A percentile compares a stretch with the other conserved stretches of the same genome.
phyloP scores from a whole-genome alignment of 2,329 filamentous ascomycete species.

The Monosporascus cannonballus region DNA sequence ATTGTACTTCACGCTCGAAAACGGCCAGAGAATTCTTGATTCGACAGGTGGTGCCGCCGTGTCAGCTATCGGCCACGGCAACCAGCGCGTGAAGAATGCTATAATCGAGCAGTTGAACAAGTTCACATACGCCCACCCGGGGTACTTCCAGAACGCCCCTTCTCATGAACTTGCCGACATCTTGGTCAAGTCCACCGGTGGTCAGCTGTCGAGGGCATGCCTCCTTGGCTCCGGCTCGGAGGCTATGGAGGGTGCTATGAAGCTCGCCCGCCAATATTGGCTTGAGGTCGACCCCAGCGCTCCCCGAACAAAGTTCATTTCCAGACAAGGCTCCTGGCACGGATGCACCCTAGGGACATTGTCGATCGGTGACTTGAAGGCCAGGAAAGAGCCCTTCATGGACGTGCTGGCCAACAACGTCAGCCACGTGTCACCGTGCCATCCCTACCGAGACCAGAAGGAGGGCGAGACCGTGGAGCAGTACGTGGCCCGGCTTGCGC shows the following conservation, averaged over 20 bases:
- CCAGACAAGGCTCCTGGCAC: background rate
- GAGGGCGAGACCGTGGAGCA: slow-evolving; percentile 7
- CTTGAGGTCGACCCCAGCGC: slow-evolving; percentile 39
- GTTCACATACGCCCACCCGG: no score
- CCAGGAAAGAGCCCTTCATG: background rate
- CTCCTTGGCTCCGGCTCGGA: slow-evolving; percentile 44
- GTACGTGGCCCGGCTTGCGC: slow-evolving; percentile 45
- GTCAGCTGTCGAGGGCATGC: background rate
- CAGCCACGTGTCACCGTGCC: background rate
- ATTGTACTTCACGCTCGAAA: no score
- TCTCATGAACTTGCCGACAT: no score
- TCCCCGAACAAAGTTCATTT: background rate
- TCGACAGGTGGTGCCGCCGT: no score
- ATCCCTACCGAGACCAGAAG: background rate
- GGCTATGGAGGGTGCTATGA: slow-evolving; percentile 59
- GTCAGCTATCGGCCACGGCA: no score
- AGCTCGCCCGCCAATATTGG: slow-evolving; percentile 59
- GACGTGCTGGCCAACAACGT: background rate
- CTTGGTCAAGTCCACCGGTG: background rate
- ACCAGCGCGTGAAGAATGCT: no score
- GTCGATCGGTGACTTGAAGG: background rate
- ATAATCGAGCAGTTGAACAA: no score
- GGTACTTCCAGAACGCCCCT: no score
- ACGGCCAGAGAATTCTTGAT: no score
- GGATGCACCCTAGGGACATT: background rate